Base-by-base conservation (phyloP, 192 early-diverging fungal genomes). In the Entomortierella lignicola region DNA sequence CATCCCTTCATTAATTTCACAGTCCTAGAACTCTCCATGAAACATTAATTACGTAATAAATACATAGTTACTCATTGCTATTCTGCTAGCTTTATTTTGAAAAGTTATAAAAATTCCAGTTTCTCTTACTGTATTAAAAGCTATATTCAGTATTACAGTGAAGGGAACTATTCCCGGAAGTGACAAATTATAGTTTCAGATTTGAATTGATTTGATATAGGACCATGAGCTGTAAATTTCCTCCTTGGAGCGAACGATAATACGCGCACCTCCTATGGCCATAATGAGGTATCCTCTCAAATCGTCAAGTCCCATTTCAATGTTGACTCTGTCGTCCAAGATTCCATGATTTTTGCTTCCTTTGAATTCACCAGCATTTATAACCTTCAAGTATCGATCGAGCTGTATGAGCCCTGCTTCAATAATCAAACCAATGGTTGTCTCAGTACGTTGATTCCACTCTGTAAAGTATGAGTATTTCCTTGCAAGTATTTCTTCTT, bases 381-480 rank as follows among this genome's bases (percentile, higher is more conserved):
- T 66, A 21, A 59, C 70, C 31, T 80, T 21, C 63, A 80, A 65
- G 48, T 80, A 80, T 55, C 37, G 63, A 56, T 47, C 31, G 39
- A 71, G 69, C 44, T 80, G 55, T 53, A 64, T 64, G 62, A 66
- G 62, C 44, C 50, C 68, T 59, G 50, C 63, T 41, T 47, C 63
- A 55, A 71, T 70, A 51, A 80, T 54, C 52, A 34, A 55, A 54
- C 52, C 62, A 23, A 80, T 54, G 39, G 69, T 71, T 42, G 53
- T 63, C 47, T 41, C 63, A 65, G 50, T 64, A 55, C 62, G 57
- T 60, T 42, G 1, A 52, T 57, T 23, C 60, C 37, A 43, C 52
- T 63, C 56, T 80, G 55, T 54, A 63, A 80, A 80, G 71, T 71
- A 61, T 64, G 64, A 60, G 59, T 80, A 80, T 30, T 80, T 72